Evolutionary conservation across 768 basidiomycete species (phyloP).

Genomic region (Leccinum variicolor): DNA sequence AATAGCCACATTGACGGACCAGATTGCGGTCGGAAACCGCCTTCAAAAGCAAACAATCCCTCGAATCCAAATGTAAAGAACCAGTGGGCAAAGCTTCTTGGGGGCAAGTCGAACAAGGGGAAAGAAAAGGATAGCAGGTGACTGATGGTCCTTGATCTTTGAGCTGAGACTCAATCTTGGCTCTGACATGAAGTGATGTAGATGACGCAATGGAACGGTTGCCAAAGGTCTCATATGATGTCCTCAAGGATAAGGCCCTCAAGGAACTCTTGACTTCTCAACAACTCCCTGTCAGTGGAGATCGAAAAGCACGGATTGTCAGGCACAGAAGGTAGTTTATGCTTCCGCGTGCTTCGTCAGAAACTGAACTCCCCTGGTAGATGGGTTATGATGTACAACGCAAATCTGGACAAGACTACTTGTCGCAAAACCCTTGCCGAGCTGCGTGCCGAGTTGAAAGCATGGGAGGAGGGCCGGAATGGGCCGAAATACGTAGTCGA

Average conservation of each 20-base stretch:
- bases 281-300: conserved; percentile 49
- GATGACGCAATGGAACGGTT: conserved; percentile 43
- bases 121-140: conserved; percentile 38
- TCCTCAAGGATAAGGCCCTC: conserved; percentile 58
- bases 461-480: conserved; percentile 55
- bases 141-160: background rate
- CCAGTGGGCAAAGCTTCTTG: conserved; percentile 45
- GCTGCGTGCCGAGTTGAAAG: conserved; percentile 50
- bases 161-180: conserved; percentile 10
- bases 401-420: conserved; percentile 59
- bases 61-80: conserved; percentile 24
- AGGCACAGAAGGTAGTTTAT: conserved; percentile 57
- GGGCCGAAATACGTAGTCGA: conserved; percentile 33
- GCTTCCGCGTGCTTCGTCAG: no score
- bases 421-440: conserved; percentile 45
- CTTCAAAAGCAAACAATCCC: conserved; percentile 18
- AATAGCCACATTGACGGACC: conserved; percentile 65
- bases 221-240: conserved; percentile 63
- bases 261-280: conserved; percentile 53
- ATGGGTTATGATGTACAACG: conserved; percentile 69
- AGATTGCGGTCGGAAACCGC: conserved; percentile 37
- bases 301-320: conserved; percentile 46
- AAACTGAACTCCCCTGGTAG: conserved; percentile 31
- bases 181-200: conserved; percentile 17
- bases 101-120: conserved; percentile 33